phyloP scores from a whole-genome alignment of 2,329 filamentous ascomycete genomes.

The Pyrenophora teres region DNA sequence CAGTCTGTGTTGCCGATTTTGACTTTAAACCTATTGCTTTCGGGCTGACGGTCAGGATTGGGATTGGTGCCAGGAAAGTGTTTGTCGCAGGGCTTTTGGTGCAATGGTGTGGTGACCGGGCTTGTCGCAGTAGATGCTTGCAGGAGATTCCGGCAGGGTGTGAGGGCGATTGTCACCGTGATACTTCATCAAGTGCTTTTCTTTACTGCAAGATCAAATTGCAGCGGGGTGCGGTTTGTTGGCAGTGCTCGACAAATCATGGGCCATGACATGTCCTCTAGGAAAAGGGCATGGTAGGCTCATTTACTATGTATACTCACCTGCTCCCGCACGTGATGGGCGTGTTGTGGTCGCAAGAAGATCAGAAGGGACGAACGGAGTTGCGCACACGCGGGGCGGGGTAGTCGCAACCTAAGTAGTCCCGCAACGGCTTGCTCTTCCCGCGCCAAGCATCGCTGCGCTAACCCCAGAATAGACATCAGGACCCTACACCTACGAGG shows the following conservation, averaged over 20 bases:
- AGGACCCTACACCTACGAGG: slow-evolving; percentile 33
- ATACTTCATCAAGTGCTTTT: slow-evolving; percentile 5
- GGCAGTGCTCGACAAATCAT: slow-evolving; percentile 7
- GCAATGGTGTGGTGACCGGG: slow-evolving; percentile 5
- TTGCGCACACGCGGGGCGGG: slow-evolving; percentile 31
- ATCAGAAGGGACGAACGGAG: slow-evolving; percentile 4
- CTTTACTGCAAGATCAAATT: slow-evolving; percentile 4
- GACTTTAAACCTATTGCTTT: too few relatives aligned
- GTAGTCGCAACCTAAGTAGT: slow-evolving; percentile 29
- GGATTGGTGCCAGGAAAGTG: slow-evolving; percentile 5
- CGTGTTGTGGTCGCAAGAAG: neutral
- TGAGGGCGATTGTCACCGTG: slow-evolving; percentile 12
- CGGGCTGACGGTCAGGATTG: slow-evolving; percentile 5
- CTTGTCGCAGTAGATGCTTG: slow-evolving; percentile 2
- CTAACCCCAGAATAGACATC: slow-evolving; percentile 32
- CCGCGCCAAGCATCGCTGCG: slow-evolving; percentile 3
- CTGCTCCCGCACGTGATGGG: neutral
- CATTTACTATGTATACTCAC: slow-evolving; percentile 9
- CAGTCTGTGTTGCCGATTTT: neutral
- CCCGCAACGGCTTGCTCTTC: slow-evolving; percentile 12
- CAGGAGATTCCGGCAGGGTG: slow-evolving; percentile 9
- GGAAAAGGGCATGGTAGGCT: slow-evolving; percentile 12
- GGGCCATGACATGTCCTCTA: neutral
- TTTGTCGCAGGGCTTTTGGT: slow-evolving; percentile 15
- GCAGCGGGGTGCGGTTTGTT: slow-evolving; percentile 1